A percentile compares a stretch with the other conserved stretches of the same genome.
phyloP scores from a whole-genome alignment of 495 filamentous ascomycete genomes.

The Xylaria palmicola region DNA sequence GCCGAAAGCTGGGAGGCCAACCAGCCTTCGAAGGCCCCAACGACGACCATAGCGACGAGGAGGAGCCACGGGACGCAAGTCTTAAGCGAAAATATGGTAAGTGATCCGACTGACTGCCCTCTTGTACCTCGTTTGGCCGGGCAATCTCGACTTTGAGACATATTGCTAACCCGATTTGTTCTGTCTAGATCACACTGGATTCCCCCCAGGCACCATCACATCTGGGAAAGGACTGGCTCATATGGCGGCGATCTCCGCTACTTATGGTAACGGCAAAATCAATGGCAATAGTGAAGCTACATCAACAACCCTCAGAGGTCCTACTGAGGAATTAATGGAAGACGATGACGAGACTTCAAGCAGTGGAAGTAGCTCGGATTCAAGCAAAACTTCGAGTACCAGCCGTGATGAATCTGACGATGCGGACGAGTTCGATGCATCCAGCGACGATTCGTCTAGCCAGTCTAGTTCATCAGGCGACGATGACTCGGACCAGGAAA shows the following conservation, averaged over 20 bases:
- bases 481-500: conserved; percentile 27
- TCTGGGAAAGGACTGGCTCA: conserved; percentile 39
- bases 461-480: conserved; percentile 17
- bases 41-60: conserved; percentile 2
- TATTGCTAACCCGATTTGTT: conserved; percentile 24
- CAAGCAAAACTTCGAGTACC: background rate
- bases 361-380: conserved; percentile 18
- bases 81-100: conserved; percentile 10
- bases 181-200: conserved; percentile 42
- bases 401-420: conserved; percentile 8
- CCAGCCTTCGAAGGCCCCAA: background rate
- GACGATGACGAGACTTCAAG: conserved; percentile 31
- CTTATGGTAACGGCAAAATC: conserved; percentile 23
- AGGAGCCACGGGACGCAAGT: too few relatives aligned
- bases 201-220: conserved; percentile 50
- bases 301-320: conserved; percentile 26
- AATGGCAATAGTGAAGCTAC: conserved; percentile 27
- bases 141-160: conserved; percentile 26
- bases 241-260: conserved; percentile 35
- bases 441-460: background rate
- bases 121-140: background rate
- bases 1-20: background rate
- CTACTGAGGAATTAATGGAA: conserved; percentile 33
- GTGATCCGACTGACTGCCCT: background rate
- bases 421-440: conserved; percentile 11